These are phyloP conservation scores for Berkeleyomyces basicola DNA, from an alignment of 2,329 filamentous ascomycete species.

Conservation along the genomic window DNA sequence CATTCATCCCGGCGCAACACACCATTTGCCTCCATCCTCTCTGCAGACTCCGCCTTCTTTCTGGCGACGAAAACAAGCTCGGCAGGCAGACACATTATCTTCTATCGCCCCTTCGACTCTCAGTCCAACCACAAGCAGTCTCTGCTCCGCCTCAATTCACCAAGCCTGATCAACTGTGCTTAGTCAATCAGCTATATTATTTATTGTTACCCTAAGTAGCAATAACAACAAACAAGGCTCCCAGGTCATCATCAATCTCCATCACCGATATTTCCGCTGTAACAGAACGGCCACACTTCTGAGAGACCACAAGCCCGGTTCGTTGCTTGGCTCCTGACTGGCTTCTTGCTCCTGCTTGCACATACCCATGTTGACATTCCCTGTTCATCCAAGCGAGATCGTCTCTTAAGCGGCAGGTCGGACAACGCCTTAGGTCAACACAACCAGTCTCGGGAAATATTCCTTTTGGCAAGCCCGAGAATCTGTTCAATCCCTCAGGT, in stretches of 20 bases:
- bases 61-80: not conserved
- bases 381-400: slow-evolving; percentile 11
- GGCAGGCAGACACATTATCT: not conserved
- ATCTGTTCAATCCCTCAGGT: slow-evolving; percentile 3
- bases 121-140: not conserved
- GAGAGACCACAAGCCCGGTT: not conserved
- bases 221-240: not conserved
- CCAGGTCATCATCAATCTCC: not conserved
- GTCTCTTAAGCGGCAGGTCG: slow-evolving; percentile 10
- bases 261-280: not conserved
- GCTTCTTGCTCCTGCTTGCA: slow-evolving; percentile 1
- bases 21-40: not conserved
- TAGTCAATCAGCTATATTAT: not conserved
- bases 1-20: not conserved
- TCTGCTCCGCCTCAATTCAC: not conserved
- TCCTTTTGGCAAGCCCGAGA: slow-evolving; percentile 5
- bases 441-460: slow-evolving; percentile 5
- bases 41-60: not conserved
- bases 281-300: not conserved
- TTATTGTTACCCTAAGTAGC: not conserved
- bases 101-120: not conserved
- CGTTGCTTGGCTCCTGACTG: not conserved
- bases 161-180: not conserved
- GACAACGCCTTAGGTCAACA: slow-evolving; percentile 2
- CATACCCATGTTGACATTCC: slow-evolving; percentile 5